These are phyloP conservation scores for Oxytropis ochrocephala DNA, from an alignment of 306 rosid species.

Conservation along the genomic window DNA sequence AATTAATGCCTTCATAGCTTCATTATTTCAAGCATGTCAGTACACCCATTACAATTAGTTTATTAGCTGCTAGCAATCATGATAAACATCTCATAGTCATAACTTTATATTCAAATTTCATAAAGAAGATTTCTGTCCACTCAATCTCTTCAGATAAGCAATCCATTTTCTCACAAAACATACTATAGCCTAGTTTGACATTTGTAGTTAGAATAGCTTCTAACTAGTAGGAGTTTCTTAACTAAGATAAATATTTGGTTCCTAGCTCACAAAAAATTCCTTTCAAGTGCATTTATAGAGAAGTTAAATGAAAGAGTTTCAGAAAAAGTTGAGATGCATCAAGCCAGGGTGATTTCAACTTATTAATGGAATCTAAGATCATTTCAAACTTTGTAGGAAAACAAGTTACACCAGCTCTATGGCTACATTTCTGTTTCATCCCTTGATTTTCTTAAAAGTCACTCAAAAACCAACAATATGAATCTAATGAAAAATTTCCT, in stretches of 20 bases:
- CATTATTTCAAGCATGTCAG: not conserved
- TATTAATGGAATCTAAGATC: not conserved
- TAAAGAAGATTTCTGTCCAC: not conserved
- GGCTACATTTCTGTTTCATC: not conserved
- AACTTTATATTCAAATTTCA: not conserved
- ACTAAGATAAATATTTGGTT: not conserved
- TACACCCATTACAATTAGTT: not conserved
- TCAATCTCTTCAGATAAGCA: not conserved
- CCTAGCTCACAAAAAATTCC: not conserved
- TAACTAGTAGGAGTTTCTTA: not conserved
- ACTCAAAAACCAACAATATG: not conserved
- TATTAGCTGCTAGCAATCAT: not conserved
- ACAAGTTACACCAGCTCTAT: not conserved
- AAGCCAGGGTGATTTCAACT: not conserved
- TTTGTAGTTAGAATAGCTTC: not conserved
- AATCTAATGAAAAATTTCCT: no score
- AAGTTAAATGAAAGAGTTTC: not conserved
- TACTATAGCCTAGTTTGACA: not conserved
- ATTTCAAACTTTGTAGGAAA: not conserved
- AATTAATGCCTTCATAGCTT: not conserved
- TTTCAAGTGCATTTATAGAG: not conserved
- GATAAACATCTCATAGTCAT: conserved; percentile 3
- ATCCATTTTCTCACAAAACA: not conserved
- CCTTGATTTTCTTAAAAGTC: not conserved
- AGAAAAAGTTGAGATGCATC: not conserved